These are phyloP conservation scores for Fagopyrum tataricum DNA, from an alignment of 148 eudicot genomes.

Conservation along the genomic window DNA sequence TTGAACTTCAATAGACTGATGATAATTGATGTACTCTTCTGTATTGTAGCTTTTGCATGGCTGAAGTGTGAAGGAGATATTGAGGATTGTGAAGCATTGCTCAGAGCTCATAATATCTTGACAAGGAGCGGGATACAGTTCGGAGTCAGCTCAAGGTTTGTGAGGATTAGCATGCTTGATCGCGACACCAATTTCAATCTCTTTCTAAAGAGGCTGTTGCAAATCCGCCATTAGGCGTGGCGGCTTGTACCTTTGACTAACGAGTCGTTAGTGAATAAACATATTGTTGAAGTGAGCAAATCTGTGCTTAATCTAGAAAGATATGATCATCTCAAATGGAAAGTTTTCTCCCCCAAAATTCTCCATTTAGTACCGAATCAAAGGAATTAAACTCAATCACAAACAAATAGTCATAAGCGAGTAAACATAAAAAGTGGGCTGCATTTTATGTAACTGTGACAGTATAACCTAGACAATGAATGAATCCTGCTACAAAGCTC, in stretches of 20 bases:
- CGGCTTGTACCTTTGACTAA: not conserved
- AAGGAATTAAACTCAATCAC: not conserved
- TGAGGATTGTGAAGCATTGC: constrained; percentile 67
- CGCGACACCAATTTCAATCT: constrained; percentile 47
- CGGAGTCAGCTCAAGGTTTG: constrained; percentile 54
- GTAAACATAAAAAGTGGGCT: not conserved
- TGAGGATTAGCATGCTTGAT: constrained; percentile 73
- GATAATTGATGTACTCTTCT: not conserved
- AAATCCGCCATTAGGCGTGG: not conserved
- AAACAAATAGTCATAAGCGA: not conserved
- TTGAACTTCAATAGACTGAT: not conserved
- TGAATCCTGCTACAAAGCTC: too few species aligned
- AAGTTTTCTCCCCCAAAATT: not conserved
- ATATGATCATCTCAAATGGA: not conserved
- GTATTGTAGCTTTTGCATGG: constrained; percentile 62
- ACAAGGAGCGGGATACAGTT: constrained; percentile 78
- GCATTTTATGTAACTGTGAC: too few species aligned
- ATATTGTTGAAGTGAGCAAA: not conserved
- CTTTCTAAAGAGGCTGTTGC: constrained; percentile 43
- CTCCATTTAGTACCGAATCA: not conserved
- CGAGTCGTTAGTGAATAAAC: not conserved
- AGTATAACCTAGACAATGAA: too few species aligned
- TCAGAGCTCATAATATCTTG: constrained; percentile 49
- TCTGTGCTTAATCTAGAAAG: constrained; percentile 3
- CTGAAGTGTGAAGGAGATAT: constrained; percentile 62